These are phyloP conservation scores for Fusarium nanum DNA, from an alignment of 2,329 filamentous ascomycete species.

Conservation along the genomic window DNA sequence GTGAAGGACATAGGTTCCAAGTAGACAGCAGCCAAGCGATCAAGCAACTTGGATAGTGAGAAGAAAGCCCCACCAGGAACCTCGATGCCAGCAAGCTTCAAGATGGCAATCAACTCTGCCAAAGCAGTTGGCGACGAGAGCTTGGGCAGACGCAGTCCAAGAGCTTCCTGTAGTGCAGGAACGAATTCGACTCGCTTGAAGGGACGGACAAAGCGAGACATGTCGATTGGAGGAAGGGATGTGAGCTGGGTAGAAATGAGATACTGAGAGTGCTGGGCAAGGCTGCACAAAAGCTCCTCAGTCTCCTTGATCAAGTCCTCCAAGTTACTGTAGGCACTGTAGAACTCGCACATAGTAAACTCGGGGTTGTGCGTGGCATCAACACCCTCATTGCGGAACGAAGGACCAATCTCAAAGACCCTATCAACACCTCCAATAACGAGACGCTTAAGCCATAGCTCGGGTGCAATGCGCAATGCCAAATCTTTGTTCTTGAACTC, in stretches of 20 bases:
- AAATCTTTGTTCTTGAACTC: conserved; percentile 79
- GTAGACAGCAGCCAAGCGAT: conserved; percentile 79
- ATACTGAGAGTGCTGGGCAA: conserved; percentile 64
- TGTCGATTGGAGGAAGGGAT: conserved; percentile 61
- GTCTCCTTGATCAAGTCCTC: conserved; percentile 80
- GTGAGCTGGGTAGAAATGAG: conserved; percentile 59
- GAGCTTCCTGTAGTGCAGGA: conserved; percentile 76
- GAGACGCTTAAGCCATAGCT: conserved; percentile 93
- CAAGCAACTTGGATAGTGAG: conserved; percentile 77
- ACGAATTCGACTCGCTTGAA: conserved; percentile 84
- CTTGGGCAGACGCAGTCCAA: conserved; percentile 74
- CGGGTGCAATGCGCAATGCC: conserved; percentile 88
- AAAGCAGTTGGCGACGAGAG: conserved; percentile 67
- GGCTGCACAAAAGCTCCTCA: conserved; percentile 73
- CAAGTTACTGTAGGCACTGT: conserved; percentile 84
- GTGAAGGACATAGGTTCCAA: conserved; percentile 79
- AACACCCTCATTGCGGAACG: conserved; percentile 93
- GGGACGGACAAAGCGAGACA: conserved; percentile 61
- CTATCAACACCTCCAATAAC: conserved; percentile 88
- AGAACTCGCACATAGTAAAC: conserved; percentile 98
- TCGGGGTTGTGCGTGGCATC: conserved; percentile 96
- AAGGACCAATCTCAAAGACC: conserved; percentile 92
- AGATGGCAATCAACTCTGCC: conserved; percentile 63
- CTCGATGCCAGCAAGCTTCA: conserved; percentile 69
- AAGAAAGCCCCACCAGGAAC: conserved; percentile 72